phyloP scores from a whole-genome alignment of 345 rosid species.

The Atalantia buxifolia region DNA sequence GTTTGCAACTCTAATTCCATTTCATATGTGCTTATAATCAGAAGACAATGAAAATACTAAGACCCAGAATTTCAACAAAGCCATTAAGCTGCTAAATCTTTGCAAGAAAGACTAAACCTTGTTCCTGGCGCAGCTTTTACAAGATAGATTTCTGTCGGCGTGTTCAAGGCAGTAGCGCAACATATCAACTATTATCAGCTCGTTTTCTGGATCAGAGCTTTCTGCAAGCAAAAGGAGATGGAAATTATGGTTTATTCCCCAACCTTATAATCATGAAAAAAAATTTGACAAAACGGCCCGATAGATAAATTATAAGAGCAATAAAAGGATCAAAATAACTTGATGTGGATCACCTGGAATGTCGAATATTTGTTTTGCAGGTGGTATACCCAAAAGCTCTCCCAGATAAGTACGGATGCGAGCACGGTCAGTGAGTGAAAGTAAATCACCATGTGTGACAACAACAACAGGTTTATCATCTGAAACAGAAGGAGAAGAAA shows the following conservation, averaged over 20 bases:
- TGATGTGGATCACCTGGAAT: constrained; percentile 57
- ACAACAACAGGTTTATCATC: constrained; percentile 88
- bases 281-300: background rate
- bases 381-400: constrained; percentile 67
- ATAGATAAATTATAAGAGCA: background rate
- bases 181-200: constrained; percentile 50
- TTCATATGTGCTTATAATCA: background rate
- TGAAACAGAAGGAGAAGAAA: constrained; percentile 15
- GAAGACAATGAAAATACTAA: background rate
- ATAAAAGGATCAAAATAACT: background rate
- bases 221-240: constrained; percentile 33
- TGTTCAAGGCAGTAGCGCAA: constrained; percentile 73
- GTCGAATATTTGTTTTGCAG: constrained; percentile 69
- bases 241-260: background rate
- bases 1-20: background rate
- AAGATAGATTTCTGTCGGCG: constrained; percentile 68
- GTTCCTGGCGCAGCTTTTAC: constrained; percentile 21
- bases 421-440: constrained; percentile 52
- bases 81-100: background rate
- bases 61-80: background rate
- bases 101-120: constrained; percentile 37
- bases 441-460: constrained; percentile 80
- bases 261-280: constrained; percentile 3
- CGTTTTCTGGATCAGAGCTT: constrained; percentile 46
- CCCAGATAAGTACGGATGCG: constrained; percentile 54